Evolutionary conservation across 345 rosid species (phyloP), one percentile per base, ranked within the genome.

Genomic region (Capsella bursapastoris): DNA sequence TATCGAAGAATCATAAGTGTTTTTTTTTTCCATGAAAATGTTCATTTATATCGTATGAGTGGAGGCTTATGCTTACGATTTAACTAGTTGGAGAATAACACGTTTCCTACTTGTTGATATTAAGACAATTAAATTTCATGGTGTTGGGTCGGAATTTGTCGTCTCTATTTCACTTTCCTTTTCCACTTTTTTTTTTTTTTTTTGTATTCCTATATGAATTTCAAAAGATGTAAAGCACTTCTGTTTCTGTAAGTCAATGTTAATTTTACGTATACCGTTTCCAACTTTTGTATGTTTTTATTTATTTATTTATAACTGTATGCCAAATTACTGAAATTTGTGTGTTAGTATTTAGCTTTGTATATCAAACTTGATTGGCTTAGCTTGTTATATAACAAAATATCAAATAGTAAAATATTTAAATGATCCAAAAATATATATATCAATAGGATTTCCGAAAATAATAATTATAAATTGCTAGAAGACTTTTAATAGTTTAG

Each of bases 11-110:
- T 28, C 31, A 4, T 14, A 27, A 51, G 4, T 60, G 8, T 16
- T 52, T 62, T 12, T 37, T 58, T 73, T 44, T 47, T 11, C 56
- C 64, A 73, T 73, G 57, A 64, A 28, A 37, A 37, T 25, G 58
- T 38, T 72, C 18, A 9, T 60, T 62, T 18, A 16, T 31, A 4
- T 43, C 29, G 37, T 34, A 34, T 63, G 64, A 52, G 29, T 51
- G 44, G 41, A 59, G 57, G 35, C 3, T 37, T 18, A 3, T 22
- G 4, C 6, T 3, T 1, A 7, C 22, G 57, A 67, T 7, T 50
- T 14, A 35, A 25, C 25, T 27, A 35, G 75, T 25, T 52, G 45
- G 53, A 52, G 70, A 53, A 52, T 63, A 43, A 72, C 16, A 29
- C 37, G 55, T 51, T n/a, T 38, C 68, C 38, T 38, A 50, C 40